Percentiles rank a stretch among this genome's conserved stretches.
Evolutionary conservation across 306 rosid genomes (phyloP).

Genomic region (Vigna mungo): DNA sequence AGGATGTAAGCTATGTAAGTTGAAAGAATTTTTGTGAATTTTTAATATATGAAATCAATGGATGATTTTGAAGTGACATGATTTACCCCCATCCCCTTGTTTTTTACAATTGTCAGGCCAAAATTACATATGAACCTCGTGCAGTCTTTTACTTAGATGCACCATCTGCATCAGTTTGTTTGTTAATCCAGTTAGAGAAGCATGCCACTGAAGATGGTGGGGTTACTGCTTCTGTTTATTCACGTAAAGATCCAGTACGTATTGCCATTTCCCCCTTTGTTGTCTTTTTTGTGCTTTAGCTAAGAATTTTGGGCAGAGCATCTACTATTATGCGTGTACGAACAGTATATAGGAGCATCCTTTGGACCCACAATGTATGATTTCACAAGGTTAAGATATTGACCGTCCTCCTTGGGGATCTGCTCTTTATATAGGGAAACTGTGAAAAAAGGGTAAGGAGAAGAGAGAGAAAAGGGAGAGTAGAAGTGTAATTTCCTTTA

Average conservation of each 20-base stretch:
- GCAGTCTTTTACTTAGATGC: constrained; percentile 90
- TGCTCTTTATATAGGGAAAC: background rate
- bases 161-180: constrained; percentile 93
- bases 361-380: background rate
- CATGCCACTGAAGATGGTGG: constrained; percentile 99
- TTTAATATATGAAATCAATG: constrained; percentile 4
- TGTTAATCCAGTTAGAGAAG: constrained; percentile 95
- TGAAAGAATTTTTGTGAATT: constrained; percentile 14
- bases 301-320: background rate
- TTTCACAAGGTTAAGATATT: background rate
- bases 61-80: constrained; percentile 35
- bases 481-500: background rate
- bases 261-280: constrained; percentile 32
- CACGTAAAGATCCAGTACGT: constrained; percentile 96
- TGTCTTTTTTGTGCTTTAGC: constrained; percentile 27
- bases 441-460: background rate
- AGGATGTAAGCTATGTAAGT: constrained; percentile 67
- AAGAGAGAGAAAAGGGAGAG: constrained; percentile 1
- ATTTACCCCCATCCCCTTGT: background rate
- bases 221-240: constrained; percentile 88
- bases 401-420: background rate
- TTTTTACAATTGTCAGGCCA: constrained; percentile 56
- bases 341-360: constrained; percentile 12
- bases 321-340: background rate
- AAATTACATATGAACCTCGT: constrained; percentile 64